A percentile compares a stretch with the other conserved stretches of the same genome.
Conservation (phyloP, 2,329 filamentous ascomycete species). For the Cordyceps militaris region DNA sequence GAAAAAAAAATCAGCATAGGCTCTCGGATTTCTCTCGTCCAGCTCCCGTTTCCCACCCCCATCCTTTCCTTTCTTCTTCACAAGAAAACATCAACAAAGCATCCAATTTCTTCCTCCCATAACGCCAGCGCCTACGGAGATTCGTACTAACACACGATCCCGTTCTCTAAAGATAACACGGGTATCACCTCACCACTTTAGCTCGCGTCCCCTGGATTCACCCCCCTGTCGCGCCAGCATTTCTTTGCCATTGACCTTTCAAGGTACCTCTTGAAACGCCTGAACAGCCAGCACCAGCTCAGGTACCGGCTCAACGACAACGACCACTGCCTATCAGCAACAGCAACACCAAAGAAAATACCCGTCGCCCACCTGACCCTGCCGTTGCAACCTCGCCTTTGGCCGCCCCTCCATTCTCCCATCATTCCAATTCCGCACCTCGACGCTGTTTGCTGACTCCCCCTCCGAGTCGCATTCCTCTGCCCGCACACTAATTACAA, state of each 20-base stretch:
- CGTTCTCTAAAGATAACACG: not conserved
- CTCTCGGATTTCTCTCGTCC: not conserved
- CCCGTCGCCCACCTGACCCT: slow-evolving; percentile 1
- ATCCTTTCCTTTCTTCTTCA: not conserved
- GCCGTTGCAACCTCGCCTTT: not conserved
- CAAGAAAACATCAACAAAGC: slow-evolving; percentile 6
- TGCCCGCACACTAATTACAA: not conserved
- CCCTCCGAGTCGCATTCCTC: not conserved
- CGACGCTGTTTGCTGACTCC: not conserved
- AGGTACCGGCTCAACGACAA: not conserved
- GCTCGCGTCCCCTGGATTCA: not conserved
- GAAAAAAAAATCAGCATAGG: not conserved
- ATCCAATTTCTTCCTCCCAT: not conserved
- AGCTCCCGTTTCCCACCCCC: not conserved
- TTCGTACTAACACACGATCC: no score
- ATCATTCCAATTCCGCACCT: not conserved
- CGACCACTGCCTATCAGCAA: not conserved
- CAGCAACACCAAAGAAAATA: not conserved
- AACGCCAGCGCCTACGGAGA: not conserved
- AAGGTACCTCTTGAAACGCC: not conserved
- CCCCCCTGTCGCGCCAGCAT: slow-evolving; percentile 2
- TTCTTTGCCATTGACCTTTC: not conserved
- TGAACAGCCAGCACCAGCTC: not conserved
- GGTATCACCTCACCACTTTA: not conserved
- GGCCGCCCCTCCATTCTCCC: not conserved